A percentile compares a stretch with the other conserved stretches of the same genome.
Conservation (phyloP, 257 asterid genomes). For the Plantago ovata region DNA sequence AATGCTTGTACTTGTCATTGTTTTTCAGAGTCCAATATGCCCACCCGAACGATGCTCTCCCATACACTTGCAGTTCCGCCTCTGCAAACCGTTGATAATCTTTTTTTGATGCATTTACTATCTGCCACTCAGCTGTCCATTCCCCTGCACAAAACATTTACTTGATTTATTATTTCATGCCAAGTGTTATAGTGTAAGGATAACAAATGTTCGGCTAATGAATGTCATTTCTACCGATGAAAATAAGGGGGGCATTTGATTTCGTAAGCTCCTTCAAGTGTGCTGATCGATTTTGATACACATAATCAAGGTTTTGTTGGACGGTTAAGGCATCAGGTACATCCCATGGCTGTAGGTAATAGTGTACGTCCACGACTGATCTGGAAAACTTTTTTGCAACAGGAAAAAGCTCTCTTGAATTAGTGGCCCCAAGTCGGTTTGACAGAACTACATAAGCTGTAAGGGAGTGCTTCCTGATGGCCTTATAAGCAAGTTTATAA, state of each 20-base stretch:
- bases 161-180: too few relatives aligned
- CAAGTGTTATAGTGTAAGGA: too few relatives aligned
- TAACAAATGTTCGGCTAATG: too few relatives aligned
- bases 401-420: conserved; percentile 42
- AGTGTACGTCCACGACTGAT: conserved; percentile 60
- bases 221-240: too few relatives aligned
- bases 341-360: conserved; percentile 45
- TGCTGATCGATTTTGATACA: conserved; percentile 33
- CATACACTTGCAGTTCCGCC: too few relatives aligned
- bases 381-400: conserved; percentile 37
- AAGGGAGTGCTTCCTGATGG: conserved; percentile 42
- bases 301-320: conserved; percentile 48
- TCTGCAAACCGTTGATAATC: too few relatives aligned
- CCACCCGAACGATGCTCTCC: too few relatives aligned
- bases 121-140: too few relatives aligned
- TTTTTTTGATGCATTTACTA: too few relatives aligned
- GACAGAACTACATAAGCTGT: conserved; percentile 52
- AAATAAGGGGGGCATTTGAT: conserved; percentile 55
- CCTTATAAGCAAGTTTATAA: conserved; percentile 47
- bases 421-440: conserved; percentile 43
- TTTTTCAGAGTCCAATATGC: too few relatives aligned
- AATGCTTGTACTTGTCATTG: too few relatives aligned
- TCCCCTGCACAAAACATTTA: too few relatives aligned
- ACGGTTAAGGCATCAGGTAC: conserved; percentile 26
- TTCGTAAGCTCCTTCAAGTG: conserved; percentile 33